Evolutionary conservation across 306 rosid genomes (phyloP).

Genomic region (Citrullus colocynthis): DNA sequence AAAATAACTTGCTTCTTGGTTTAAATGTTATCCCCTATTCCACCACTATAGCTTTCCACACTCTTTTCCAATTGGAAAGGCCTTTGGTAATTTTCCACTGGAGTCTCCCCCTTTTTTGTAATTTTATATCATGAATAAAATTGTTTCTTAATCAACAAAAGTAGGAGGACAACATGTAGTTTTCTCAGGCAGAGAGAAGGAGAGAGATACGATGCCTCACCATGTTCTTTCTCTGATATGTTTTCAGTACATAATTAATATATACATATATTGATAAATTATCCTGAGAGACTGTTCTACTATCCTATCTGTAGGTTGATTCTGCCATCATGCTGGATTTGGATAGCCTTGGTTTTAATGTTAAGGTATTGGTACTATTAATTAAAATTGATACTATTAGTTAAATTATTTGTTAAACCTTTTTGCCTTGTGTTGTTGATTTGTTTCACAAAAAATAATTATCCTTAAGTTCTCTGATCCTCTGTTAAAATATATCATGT

Average conservation of each 20-base stretch:
- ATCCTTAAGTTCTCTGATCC: background rate
- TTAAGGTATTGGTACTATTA: constrained; percentile 38
- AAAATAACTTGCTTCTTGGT: background rate
- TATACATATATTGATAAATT: background rate
- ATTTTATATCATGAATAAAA: background rate
- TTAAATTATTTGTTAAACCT: background rate
- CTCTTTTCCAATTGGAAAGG: background rate
- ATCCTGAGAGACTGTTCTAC: constrained; percentile 10
- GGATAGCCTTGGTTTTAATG: constrained; percentile 89
- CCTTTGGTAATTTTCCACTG: background rate
- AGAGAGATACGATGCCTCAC: background rate
- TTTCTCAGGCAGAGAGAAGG: background rate
- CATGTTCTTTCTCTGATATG: background rate
- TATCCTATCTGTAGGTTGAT: constrained; percentile 58
- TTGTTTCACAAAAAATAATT: background rate
- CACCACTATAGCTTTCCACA: background rate
- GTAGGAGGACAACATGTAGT: background rate
- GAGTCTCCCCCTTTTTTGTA: background rate
- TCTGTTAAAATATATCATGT: background rate
- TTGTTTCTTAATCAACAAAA: background rate
- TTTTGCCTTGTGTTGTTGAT: background rate
- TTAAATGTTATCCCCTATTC: background rate
- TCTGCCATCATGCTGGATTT: constrained; percentile 73
- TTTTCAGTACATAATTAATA: background rate
- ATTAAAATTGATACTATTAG: background rate